These are phyloP conservation scores for Pleurotus pulmonarius DNA, from an alignment of 768 basidiomycete genomes.

Conservation along the genomic window DNA sequence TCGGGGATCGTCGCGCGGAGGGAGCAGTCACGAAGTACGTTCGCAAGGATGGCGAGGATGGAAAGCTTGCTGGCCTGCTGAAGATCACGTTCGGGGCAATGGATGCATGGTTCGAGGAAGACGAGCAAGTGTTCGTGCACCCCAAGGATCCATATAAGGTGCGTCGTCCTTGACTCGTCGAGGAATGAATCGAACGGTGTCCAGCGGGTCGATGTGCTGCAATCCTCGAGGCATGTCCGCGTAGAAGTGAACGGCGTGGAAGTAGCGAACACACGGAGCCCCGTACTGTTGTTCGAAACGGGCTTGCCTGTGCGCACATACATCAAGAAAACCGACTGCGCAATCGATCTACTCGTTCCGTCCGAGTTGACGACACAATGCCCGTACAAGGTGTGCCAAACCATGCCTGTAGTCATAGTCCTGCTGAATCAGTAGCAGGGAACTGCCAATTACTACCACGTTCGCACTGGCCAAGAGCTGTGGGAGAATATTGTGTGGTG, in stretches of 20 bases:
- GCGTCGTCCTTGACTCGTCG: not conserved
- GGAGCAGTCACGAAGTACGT: constrained; percentile 32
- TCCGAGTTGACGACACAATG: constrained; percentile 47
- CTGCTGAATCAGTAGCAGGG: constrained; percentile 35
- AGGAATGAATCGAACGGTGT: not conserved
- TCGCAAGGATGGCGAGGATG: constrained; percentile 23
- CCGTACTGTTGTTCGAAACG: constrained; percentile 58
- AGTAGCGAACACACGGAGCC: constrained; percentile 52
- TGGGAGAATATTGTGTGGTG: constrained; percentile 58
- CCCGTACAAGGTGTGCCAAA: constrained; percentile 56
- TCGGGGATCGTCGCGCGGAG: constrained; percentile 33
- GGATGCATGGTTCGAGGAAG: constrained; percentile 70
- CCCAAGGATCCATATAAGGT: constrained; percentile 73
- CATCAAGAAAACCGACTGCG: constrained; percentile 55
- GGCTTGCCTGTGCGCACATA: constrained; percentile 54
- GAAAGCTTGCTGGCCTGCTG: constrained; percentile 39
- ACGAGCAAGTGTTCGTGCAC: constrained; percentile 56
- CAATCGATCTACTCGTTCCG: constrained; percentile 43
- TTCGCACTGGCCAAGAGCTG: constrained; percentile 39
- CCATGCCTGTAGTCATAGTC: not conserved
- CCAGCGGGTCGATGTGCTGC: constrained; percentile 59
- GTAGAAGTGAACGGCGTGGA: constrained; percentile 61
- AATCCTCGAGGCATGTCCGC: constrained; percentile 58
- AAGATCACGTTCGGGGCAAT: constrained; percentile 45
- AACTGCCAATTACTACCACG: constrained; percentile 53